Base-by-base conservation (phyloP, 2,329 filamentous ascomycete genomes). In the Catunica adiposa region DNA sequence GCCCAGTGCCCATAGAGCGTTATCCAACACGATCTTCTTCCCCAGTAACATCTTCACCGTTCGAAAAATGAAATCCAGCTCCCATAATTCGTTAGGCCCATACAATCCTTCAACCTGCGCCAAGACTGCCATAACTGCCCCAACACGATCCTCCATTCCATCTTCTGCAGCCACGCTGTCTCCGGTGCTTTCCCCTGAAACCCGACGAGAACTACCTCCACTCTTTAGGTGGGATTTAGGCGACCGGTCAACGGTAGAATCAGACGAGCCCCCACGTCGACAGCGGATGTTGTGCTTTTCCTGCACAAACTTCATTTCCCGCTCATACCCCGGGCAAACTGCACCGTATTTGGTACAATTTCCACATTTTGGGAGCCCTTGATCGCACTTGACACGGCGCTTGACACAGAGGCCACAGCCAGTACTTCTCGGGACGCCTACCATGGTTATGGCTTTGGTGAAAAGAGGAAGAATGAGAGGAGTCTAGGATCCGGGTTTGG, bases 351-450 rank as follows among this genome's bases (percentile, higher is more conserved):
- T 68, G 54, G 62, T 58, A 61, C 70, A 71, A 54, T 71, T 71
- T 23, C 62, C 63, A 55, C 69, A 71, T 54, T 62, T 64, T 9
- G 72, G 73, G 9, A 65, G 67, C 22, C 60, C 63, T 62, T 73
- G 67, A 61, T 76, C 73, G 59, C 73, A 75, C 64, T 72, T 69
- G 57, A 71, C 66, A 51, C 66, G 66, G 55, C 70, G 65, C 62
- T 66, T 68, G 57, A 68, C 65, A 62, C 70, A 71, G 40, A 70
- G 63, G 55, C 65, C 64, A 61, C 70, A 72, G 59, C 61, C 61
- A 9, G 57, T 62, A 56, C 61, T 62, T 25, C 61, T 52, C 2
- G 61, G 60, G 3, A 62, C 60, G 34, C 61, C 61, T n/a, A 62
- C 61, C 61, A 62, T 62, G 38, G 31, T 44, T 17, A 34, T 34